Evolutionary conservation across 2,329 filamentous ascomycete genomes (phyloP).

Genomic region (Hyphodiscus sp.): DNA sequence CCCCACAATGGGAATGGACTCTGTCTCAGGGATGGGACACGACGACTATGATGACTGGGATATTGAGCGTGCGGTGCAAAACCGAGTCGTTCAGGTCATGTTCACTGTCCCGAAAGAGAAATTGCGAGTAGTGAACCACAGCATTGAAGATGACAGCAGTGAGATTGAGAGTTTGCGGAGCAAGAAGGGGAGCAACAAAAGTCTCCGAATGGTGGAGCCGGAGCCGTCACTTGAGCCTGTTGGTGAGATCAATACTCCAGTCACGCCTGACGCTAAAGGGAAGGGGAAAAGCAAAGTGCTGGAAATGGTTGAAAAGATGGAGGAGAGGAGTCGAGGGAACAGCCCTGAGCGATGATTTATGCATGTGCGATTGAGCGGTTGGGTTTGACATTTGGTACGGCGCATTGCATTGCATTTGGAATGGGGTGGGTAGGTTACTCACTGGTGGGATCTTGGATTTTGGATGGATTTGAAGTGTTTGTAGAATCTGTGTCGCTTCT

Average conservation of each 20-base stretch:
- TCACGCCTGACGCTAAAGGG: slow-evolving; percentile 6
- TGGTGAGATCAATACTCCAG: background rate
- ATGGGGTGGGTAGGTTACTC: background rate
- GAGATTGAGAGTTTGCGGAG: slow-evolving; percentile 31
- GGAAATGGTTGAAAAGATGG: slow-evolving; percentile 25
- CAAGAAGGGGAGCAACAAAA: slow-evolving; percentile 19
- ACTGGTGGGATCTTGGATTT: background rate
- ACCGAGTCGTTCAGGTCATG: slow-evolving; percentile 72
- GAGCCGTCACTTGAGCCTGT: background rate
- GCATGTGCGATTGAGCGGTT: background rate
- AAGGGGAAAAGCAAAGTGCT: slow-evolving; percentile 19
- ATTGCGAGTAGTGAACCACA: slow-evolving; percentile 83
- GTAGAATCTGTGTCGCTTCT: background rate
- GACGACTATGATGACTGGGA: slow-evolving; percentile 57
- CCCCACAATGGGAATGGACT: background rate
- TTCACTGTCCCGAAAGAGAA: slow-evolving; percentile 88
- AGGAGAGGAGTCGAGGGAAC: slow-evolving; percentile 12
- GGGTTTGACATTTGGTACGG: background rate
- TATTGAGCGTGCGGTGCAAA: slow-evolving; percentile 66
- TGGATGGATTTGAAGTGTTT: background rate
- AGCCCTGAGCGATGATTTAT: background rate
- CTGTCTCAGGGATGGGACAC: slow-evolving; percentile 16
- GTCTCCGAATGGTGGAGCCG: background rate
- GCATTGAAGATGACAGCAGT: slow-evolving; percentile 41
- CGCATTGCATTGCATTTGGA: background rate